Evolutionary conservation across 2,329 filamentous ascomycete genomes (phyloP), one percentile per base, ranked within the genome.

Genomic region (Venturia carpophila): DNA sequence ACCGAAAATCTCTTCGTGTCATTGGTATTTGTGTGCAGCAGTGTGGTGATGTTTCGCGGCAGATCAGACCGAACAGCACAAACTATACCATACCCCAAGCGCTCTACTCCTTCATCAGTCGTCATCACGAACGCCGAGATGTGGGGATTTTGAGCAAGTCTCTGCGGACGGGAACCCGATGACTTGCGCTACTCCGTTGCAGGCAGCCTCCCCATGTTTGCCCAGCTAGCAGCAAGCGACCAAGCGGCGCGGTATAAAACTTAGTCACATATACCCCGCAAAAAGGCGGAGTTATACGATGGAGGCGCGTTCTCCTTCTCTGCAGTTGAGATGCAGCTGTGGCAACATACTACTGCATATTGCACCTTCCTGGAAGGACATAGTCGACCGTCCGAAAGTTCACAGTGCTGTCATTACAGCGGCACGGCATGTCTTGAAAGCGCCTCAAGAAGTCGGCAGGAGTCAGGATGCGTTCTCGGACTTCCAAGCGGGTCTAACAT

Each of bases 181-280:
- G 49, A n/a, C 27, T 56, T 34, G 13, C 49, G 7, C 52, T 37
- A 58, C 30, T 34, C 30, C 30, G 30, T 6, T 3, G 27, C 52
- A 9, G 19, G 6, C 7, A 13, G 21, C 27, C 52, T 37, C 30
- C 30, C 52, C 30, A 56, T 37, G 52, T 58, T n/a, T 37, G 52
- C 27, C 27, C n/a, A 19, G 24, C 15, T 56, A 17, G 24, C 2
- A 21, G 27, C 52, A 9, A n/a, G n/a, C 30, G 30, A 37, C 15
- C 15, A 41, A 5, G 21, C 47, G 21, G 24, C 13, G 21, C 47
- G 47, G 30, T 58, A n/a, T 1, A 37, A 58, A 58, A n/a, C 30
- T 56, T 58, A 58, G 52, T 37, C 52, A 37, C 19, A 15, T 52
- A 27, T 56, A 58, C 52, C 52, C 52, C 52, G 52, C 52, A 58